phyloP scores from a whole-genome alignment of 2,329 filamentous ascomycete species.

The Ophiostoma himal-ulmi region DNA sequence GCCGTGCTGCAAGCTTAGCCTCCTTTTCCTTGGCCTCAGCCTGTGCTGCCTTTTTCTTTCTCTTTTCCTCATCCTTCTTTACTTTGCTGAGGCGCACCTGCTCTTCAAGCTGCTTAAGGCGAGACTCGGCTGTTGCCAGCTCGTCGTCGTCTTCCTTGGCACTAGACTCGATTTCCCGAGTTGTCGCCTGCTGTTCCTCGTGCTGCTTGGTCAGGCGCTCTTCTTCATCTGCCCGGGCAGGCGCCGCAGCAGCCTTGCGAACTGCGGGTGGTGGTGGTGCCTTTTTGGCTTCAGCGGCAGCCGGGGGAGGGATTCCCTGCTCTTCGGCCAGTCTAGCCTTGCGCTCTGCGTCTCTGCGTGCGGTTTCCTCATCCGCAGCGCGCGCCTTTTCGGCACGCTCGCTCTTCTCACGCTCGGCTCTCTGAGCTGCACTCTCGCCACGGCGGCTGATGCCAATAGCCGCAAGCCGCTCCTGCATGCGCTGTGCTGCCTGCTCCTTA shows the following conservation, averaged over 20 bases:
- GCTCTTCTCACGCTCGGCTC: conserved; percentile 78
- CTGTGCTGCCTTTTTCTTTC: conserved; percentile 78
- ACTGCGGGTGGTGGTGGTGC: conserved; percentile 59
- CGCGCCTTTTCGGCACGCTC: conserved; percentile 82
- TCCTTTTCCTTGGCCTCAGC: conserved; percentile 87
- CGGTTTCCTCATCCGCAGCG: conserved; percentile 91
- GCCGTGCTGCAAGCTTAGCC: conserved; percentile 71
- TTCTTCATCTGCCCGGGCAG: conserved; percentile 51
- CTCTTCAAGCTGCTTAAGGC: conserved; percentile 84
- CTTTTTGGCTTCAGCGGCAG: conserved; percentile 49
- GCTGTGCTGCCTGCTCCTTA: conserved; percentile 91
- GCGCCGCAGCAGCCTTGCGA: conserved; percentile 17
- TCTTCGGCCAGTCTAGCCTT: conserved; percentile 79
- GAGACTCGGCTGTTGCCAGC: conserved; percentile 70
- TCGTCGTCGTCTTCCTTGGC: conserved; percentile 73
- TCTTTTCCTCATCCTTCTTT: conserved; percentile 95
- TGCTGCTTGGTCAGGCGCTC: conserved; percentile 37
- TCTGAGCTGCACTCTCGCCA: conserved; percentile 75
- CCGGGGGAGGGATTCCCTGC: conserved; percentile 57
- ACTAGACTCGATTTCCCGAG: conserved; percentile 71
- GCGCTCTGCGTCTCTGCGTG: conserved; percentile 78
- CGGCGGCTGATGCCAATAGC: conserved; percentile 87
- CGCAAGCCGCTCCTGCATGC: conserved; percentile 92
- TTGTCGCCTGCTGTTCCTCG: conserved; percentile 29
- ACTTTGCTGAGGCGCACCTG: conserved; percentile 90